Evolutionary conservation across 2,329 filamentous ascomycete species (phyloP), one percentile per base, ranked within the genome.

Genomic region (Geoglossum cookeanum): DNA sequence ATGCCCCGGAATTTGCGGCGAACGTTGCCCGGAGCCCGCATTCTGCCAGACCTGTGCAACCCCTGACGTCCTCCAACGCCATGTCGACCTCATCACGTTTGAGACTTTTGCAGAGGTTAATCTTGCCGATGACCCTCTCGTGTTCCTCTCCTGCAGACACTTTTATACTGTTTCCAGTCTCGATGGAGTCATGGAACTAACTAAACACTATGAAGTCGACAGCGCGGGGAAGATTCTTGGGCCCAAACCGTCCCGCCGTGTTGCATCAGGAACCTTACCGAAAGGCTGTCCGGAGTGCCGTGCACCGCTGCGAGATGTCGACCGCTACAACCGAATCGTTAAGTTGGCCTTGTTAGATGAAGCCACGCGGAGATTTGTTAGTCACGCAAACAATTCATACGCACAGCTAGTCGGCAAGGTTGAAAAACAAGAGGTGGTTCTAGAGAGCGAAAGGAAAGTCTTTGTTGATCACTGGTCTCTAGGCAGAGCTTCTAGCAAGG

Each of bases 1-100:
- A 64, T 87, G 79, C 69, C 81, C 81, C 0, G 79, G 77, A 0
- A 60, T 84, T 1, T 87, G 83, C 61, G 82, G 83, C 1, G 83
- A 86, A 63, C 58, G 58, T 0, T 87, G 83, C 59, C 82, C 80
- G 0, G 54, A 65, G 1, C 39, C 58, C 1, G 62, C 60, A 0
- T 80, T 72, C 62, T 87, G 83, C 62, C 81, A 85, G 58, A 60
- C 63, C 0, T 86, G 82, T 61, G 73, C 68, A 7, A 37, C 35
- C 1, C 35, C 35, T 3, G 11, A 37, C 7, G 35, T 37, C 35
- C 22, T 22, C 22, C 22, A 22, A 22, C 22, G 22, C 22, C 1
- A 2, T 22, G 22, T 22, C 22, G 22, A 22, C 22, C 22, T 22
- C 22, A 22, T 22, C 22, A 22, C 22, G 22, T 22, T 22, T 22